These are phyloP conservation scores for Cryptosporidium baileyi DNA, from an alignment of 169 alveolate species.

Conservation along the genomic window DNA sequence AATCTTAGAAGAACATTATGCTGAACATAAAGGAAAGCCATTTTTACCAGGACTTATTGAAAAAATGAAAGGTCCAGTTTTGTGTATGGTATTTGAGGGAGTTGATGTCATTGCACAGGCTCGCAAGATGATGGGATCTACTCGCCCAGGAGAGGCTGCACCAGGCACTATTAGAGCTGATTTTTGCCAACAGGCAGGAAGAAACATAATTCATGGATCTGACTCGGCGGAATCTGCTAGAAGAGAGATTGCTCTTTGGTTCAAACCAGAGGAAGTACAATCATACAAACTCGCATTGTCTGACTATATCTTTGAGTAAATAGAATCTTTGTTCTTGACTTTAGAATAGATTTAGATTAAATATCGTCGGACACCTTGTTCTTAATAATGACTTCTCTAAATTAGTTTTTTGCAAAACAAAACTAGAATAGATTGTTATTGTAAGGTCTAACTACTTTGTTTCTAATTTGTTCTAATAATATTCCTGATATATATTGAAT, in stretches of 20 bases:
- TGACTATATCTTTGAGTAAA: slow-evolving; percentile 49
- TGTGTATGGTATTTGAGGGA: slow-evolving; percentile 98
- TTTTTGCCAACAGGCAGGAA: slow-evolving; percentile 90
- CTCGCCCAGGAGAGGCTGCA: slow-evolving; percentile 89
- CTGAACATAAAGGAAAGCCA: slow-evolving; percentile 91
- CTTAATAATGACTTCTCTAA: background rate
- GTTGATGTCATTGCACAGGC: slow-evolving; percentile 92
- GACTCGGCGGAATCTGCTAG: slow-evolving; percentile 93
- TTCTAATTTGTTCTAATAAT: background rate
- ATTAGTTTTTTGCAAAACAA: background rate
- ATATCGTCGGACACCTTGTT: too few species aligned
- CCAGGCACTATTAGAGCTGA: slow-evolving; percentile 97
- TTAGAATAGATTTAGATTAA: background rate
- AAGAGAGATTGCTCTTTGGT: slow-evolving; percentile 94
- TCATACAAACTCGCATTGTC: slow-evolving; percentile 75
- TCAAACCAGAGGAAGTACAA: slow-evolving; percentile 90
- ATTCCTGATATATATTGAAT: background rate
- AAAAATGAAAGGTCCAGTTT: slow-evolving; percentile 95
- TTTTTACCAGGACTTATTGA: slow-evolving; percentile 90
- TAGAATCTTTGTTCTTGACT: background rate
- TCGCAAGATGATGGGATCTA: slow-evolving; percentile 93
- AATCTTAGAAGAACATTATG: slow-evolving; percentile 93
- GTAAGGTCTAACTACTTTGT: slow-evolving; percentile 25
- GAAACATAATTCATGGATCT: slow-evolving; percentile 94
- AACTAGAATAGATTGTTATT: slow-evolving; percentile 18